These are phyloP conservation scores for Spinacia oleracea DNA, from an alignment of 179 eudicot species.

Conservation along the genomic window DNA sequence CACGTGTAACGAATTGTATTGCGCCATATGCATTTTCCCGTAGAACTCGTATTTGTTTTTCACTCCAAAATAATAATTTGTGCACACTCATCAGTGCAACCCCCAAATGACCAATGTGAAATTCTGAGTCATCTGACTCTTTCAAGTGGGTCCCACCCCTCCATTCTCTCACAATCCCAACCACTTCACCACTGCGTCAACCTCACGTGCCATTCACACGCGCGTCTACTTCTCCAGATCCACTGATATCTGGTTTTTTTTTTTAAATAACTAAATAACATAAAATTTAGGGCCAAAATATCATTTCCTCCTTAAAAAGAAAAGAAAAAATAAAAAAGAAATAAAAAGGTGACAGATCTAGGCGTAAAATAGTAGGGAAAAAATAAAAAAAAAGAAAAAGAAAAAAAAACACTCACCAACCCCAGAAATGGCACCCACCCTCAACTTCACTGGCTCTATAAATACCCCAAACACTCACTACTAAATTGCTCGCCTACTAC, in stretches of 20 bases:
- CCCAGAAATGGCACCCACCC: neutral
- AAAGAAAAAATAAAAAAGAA: neutral
- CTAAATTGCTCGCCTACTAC: constrained; percentile 20
- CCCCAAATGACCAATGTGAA: neutral
- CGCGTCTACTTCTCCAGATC: neutral
- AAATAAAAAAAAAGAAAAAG: neutral
- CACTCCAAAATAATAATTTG: too few species aligned
- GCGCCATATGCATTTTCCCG: too few species aligned
- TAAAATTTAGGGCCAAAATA: neutral
- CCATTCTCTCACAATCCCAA: neutral
- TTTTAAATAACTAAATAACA: neutral
- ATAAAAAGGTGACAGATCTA: neutral
- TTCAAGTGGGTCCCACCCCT: neutral
- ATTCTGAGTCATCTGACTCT: neutral
- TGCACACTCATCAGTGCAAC: neutral
- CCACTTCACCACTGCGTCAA: neutral
- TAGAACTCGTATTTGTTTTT: too few species aligned
- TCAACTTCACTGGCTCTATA: constrained; percentile 17
- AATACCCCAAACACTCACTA: constrained; percentile 9
- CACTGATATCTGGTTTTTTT: neutral
- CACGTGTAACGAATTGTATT: neutral
- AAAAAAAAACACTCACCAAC: constrained; percentile 4
- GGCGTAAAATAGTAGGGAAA: neutral
- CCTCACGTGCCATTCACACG: neutral
- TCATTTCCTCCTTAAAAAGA: neutral